These are phyloP conservation scores for Camelina sativa DNA, from an alignment of 345 rosid species.

Conservation along the genomic window DNA sequence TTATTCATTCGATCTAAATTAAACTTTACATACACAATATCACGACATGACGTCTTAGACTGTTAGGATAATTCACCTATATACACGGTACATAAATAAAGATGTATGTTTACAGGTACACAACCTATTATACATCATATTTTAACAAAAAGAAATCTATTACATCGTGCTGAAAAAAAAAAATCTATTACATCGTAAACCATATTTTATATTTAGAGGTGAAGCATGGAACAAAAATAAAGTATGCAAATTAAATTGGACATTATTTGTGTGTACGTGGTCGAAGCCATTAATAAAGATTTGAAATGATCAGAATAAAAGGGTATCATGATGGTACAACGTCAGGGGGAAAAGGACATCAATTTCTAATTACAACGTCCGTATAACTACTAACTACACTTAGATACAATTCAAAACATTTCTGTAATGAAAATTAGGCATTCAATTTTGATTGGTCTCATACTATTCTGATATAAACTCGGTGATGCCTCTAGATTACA, in stretches of 20 bases:
- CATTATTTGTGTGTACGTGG: constrained; percentile 9
- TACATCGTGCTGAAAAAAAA: neutral
- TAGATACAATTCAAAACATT: neutral
- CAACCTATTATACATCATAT: constrained; percentile 26
- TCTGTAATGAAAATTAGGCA: neutral
- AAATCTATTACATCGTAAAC: constrained; percentile 18
- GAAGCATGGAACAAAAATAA: constrained; percentile 26
- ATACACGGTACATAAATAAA: constrained; percentile 1
- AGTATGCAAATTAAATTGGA: constrained; percentile 9
- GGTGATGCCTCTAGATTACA: constrained; percentile 2
- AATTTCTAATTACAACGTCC: neutral
- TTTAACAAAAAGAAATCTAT: constrained; percentile 7
- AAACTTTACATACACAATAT: constrained; percentile 18
- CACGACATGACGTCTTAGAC: constrained; percentile 21
- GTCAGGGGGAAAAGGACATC: constrained; percentile 16
- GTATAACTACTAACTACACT: neutral
- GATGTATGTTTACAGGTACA: constrained; percentile 5
- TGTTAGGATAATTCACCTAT: constrained; percentile 8
- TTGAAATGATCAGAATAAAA: constrained; percentile 20
- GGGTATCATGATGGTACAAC: constrained; percentile 33
- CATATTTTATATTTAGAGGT: constrained; percentile 20
- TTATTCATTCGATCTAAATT: constrained; percentile 4
- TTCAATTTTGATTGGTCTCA: neutral
- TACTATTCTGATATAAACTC: neutral
- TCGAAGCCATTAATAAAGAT: constrained; percentile 37